Percentiles rank a stretch among this genome's conserved stretches.
Evolutionary conservation across 805 yeast genomes (phyloP).

Genomic region (Saccharomyces mikatae): DNA sequence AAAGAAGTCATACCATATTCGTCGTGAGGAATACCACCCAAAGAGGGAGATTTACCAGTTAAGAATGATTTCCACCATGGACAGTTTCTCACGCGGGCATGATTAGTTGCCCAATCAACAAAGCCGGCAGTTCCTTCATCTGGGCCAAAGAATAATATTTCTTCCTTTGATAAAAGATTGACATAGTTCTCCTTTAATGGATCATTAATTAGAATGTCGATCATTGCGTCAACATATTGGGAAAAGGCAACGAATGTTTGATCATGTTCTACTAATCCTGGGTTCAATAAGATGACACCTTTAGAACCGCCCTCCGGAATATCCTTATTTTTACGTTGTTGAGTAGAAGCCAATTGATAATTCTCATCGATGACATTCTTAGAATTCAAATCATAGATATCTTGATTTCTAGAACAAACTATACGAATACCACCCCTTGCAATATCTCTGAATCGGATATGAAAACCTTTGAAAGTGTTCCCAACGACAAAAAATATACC

Average conservation of each 20-base stretch:
- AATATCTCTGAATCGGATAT: conserved; percentile 90
- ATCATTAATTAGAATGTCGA: conserved; percentile 76
- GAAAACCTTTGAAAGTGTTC: conserved; percentile 95
- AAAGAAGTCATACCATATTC: conserved; percentile 96
- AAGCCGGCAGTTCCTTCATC: conserved; percentile 96
- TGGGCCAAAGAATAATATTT: conserved; percentile 96
- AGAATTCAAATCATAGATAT: conserved; percentile 76
- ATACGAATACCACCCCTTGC: conserved; percentile 98
- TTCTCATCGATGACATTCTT: conserved; percentile 92
- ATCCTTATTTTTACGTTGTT: conserved; percentile 94
- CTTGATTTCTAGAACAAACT: conserved; percentile 77
- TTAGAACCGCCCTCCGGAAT: conserved; percentile 99
- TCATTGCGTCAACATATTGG: conserved; percentile 85
- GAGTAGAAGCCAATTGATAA: conserved; percentile 91
- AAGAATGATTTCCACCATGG: conserved; percentile 98
- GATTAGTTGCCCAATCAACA: conserved; percentile 95
- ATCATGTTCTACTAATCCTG: conserved; percentile 60
- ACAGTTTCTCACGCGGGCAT: conserved; percentile 87
- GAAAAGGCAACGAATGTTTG: conserved; percentile 79
- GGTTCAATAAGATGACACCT: conserved; percentile 86
- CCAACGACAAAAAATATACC: conserved; percentile 96
- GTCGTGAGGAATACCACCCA: conserved; percentile 98
- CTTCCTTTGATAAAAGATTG: conserved; percentile 75
- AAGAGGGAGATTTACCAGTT: conserved; percentile 84
- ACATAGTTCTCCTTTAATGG: conserved; percentile 78